These are phyloP conservation scores for Crucibulum parvulum DNA, from an alignment of 1,284 basidiomycete genomes.

Conservation along the genomic window DNA sequence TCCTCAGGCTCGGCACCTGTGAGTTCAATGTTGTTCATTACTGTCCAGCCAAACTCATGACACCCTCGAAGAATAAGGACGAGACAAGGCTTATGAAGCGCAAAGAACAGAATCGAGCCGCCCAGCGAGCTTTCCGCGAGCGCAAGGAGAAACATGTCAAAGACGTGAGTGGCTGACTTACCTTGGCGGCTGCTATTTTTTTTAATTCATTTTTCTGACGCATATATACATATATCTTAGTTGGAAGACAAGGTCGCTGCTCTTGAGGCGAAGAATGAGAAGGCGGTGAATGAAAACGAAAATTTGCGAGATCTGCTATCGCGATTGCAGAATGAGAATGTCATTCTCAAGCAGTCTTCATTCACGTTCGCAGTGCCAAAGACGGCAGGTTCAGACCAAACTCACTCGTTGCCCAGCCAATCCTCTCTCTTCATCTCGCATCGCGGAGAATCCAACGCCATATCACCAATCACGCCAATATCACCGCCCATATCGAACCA, in stretches of 20 bases:
- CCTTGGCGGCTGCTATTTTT: conserved; percentile 7
- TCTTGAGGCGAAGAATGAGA: conserved; percentile 78
- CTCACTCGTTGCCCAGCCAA: too few relatives aligned
- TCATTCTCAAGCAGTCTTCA: conserved; percentile 71
- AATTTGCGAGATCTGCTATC: conserved; percentile 80
- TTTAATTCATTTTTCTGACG: conserved; percentile 2
- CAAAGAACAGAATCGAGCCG: conserved; percentile 88
- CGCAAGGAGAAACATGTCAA: conserved; percentile 90
- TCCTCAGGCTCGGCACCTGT: conserved; percentile 42
- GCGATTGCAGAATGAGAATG: conserved; percentile 81
- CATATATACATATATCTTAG: conserved; percentile 40
- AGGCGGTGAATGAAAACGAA: conserved; percentile 72
- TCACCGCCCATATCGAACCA: conserved; percentile 34
- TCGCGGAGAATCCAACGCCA: conserved; percentile 13
- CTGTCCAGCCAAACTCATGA: conserved; percentile 11
- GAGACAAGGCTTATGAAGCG: conserved; percentile 78
- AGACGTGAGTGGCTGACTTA: conserved; percentile 62
- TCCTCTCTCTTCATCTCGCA: too few relatives aligned
- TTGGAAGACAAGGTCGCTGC: conserved; percentile 84
- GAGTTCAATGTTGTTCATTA: conserved; percentile 21
- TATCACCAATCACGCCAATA: conserved; percentile 32
- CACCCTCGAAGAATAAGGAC: conserved; percentile 53
- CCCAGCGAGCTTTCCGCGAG: conserved; percentile 86
- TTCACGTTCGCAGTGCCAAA: conserved; percentile 81
- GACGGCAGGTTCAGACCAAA: conserved; percentile 26